phyloP scores from a whole-genome alignment of 1,139 yeast genomes.

The Hyphopichia khmerensis region DNA sequence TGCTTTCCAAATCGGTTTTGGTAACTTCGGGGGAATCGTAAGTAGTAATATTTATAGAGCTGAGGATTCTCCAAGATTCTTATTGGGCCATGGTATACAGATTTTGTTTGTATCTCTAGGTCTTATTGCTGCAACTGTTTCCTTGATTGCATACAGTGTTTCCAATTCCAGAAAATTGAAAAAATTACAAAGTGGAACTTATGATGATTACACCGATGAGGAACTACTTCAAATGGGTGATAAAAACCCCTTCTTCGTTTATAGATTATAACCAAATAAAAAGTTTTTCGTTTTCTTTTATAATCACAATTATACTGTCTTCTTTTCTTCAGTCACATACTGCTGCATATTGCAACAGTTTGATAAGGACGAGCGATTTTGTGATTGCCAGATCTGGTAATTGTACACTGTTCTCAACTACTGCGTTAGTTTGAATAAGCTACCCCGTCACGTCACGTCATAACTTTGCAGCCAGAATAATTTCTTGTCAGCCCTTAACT shows the following conservation, averaged over 20 bases:
- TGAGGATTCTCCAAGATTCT: constrained; percentile 26
- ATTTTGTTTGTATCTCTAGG: constrained; percentile 17
- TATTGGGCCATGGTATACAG: constrained; percentile 25
- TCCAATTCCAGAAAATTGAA: constrained; percentile 17
- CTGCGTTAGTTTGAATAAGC: no score
- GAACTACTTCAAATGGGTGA: constrained; percentile 30
- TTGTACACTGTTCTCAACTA: no score
- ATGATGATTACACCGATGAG: constrained; percentile 16
- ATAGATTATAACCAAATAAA: constrained; percentile 5
- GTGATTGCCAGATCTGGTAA: no score
- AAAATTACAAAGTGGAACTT: constrained; percentile 19
- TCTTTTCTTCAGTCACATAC: no score
- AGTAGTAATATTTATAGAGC: constrained; percentile 34
- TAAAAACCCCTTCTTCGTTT: constrained; percentile 22
- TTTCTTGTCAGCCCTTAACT: no score
- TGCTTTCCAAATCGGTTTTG: constrained; percentile 41
- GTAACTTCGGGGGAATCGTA: constrained; percentile 38
- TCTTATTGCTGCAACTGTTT: constrained; percentile 7
- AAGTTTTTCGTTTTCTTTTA: no score
- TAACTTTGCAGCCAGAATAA: no score
- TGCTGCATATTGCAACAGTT: no score
- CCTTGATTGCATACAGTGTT: constrained; percentile 14
- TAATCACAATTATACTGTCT: no score
- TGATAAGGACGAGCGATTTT: no score
- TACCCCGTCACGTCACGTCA: no score